Conservation (phyloP, 306 rosid species). For the Corylus heterophylla region DNA sequence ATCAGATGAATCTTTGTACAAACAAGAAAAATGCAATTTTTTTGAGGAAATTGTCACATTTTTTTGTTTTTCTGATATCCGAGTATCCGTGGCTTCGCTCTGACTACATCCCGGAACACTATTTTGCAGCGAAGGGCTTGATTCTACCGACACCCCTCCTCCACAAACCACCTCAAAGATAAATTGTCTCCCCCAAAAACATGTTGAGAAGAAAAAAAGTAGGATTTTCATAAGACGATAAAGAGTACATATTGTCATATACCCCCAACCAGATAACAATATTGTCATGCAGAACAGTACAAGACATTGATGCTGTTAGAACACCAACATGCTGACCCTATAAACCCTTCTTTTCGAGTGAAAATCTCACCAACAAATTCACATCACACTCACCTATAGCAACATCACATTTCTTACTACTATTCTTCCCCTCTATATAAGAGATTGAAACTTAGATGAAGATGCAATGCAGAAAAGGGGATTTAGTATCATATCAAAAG, state of each 20-base stretch:
- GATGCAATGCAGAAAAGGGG: slow-evolving; percentile 23
- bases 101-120: no score
- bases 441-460: slow-evolving; percentile 1
- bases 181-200: neutral
- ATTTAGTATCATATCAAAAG: slow-evolving; percentile 2
- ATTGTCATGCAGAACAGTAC: slow-evolving; percentile 29
- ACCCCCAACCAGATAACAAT: neutral
- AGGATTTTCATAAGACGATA: neutral
- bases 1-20: neutral
- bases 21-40: neutral
- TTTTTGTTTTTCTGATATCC: no score
- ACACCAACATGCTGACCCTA: slow-evolving; percentile 20
- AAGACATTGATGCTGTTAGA: slow-evolving; percentile 33
- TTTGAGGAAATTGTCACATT: neutral
- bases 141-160: neutral
- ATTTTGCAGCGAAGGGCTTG: neutral
- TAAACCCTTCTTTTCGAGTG: slow-evolving; percentile 27
- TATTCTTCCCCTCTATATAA: slow-evolving; percentile 39
- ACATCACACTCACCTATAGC: slow-evolving; percentile 14
- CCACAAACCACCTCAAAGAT: neutral
- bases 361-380: slow-evolving; percentile 3
- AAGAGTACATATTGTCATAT: neutral
- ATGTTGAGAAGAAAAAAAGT: neutral
- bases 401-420: slow-evolving; percentile 26
- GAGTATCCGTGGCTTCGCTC: no score